Percentiles rank a stretch among this genome's conserved stretches.
phyloP scores from a whole-genome alignment of 352 stramenopile species.

The Pythium oligandrum region DNA sequence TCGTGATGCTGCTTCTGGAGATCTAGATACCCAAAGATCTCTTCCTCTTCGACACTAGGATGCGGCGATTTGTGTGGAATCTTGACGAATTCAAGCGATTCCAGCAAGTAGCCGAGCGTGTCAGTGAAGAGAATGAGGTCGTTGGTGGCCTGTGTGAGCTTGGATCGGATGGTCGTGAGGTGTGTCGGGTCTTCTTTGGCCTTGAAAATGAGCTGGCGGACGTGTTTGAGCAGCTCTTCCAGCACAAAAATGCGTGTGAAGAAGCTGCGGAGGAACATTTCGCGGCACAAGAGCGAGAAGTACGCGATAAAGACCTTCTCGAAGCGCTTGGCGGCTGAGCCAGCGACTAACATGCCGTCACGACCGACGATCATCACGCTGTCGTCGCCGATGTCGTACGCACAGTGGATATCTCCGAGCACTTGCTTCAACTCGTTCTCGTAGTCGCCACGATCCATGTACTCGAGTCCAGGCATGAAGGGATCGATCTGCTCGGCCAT shows the following conservation, averaged over 20 bases:
- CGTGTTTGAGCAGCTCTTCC: slow-evolving; percentile 92
- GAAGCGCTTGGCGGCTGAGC: slow-evolving; percentile 89
- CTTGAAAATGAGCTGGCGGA: slow-evolving; percentile 84
- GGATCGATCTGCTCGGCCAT: slow-evolving; percentile 96
- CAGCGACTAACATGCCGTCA: slow-evolving; percentile 90
- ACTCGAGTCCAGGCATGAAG: slow-evolving; percentile 94
- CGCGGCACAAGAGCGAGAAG: slow-evolving; percentile 92
- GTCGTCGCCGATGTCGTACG: slow-evolving; percentile 94
- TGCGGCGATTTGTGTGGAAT: slow-evolving; percentile 40
- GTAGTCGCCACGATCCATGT: slow-evolving; percentile 96
- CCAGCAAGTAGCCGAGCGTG: slow-evolving; percentile 91
- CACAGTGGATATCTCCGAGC: slow-evolving; percentile 89
- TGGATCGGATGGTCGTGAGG: slow-evolving; percentile 74
- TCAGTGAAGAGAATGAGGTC: slow-evolving; percentile 94
- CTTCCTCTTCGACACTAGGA: slow-evolving; percentile 46
- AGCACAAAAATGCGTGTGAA: slow-evolving; percentile 95
- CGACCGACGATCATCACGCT: slow-evolving; percentile 93
- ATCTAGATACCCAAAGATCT: slow-evolving; percentile 91
- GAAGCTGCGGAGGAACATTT: slow-evolving; percentile 96
- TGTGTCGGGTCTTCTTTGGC: slow-evolving; percentile 85
- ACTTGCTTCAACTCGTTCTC: slow-evolving; percentile 96
- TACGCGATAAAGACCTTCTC: slow-evolving; percentile 94
- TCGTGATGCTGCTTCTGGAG: slow-evolving; percentile 85
- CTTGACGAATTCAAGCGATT: slow-evolving; percentile 89
- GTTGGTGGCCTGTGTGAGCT: slow-evolving; percentile 87